Conservation (phyloP, 2,329 filamentous ascomycete genomes). For the Microdochium nivale region DNA sequence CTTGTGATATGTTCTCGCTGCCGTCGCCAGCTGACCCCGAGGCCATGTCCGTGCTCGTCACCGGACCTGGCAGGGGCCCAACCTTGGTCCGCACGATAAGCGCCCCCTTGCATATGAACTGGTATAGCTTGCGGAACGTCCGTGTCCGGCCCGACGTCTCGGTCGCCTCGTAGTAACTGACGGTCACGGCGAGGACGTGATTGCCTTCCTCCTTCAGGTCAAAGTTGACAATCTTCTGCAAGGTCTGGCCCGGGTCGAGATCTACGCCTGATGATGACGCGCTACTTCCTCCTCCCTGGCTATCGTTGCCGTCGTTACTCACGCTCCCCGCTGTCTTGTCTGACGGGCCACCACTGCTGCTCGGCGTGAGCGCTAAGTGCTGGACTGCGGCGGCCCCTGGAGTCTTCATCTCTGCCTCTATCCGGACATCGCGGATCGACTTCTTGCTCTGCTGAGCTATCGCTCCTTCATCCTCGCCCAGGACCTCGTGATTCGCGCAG, state of each 20-base stretch:
- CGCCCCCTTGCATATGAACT: slow-evolving; percentile 87
- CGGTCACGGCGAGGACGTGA: slow-evolving; percentile 86
- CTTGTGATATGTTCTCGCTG: slow-evolving; percentile 21
- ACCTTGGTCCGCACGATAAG: slow-evolving; percentile 88
- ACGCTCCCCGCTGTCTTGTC: slow-evolving; percentile 4
- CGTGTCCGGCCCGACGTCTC: slow-evolving; percentile 62
- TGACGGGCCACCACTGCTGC: slow-evolving; percentile 2
- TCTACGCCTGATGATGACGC: slow-evolving; percentile 27
- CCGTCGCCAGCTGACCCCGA: slow-evolving; percentile 1
- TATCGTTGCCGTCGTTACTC: slow-evolving; percentile 5
- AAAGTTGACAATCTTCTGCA: slow-evolving; percentile 77
- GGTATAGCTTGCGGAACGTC: slow-evolving; percentile 91
- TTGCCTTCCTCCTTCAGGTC: slow-evolving; percentile 91
- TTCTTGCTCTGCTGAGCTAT: slow-evolving; percentile 21
- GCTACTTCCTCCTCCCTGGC: slow-evolving; percentile 8
- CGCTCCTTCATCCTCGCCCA: background rate
- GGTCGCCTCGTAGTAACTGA: slow-evolving; percentile 87
- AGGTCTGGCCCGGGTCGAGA: slow-evolving; percentile 53
- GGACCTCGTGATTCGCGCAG: slow-evolving; percentile 83
- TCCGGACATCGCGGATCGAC: slow-evolving; percentile 64
- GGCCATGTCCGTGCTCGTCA: no score
- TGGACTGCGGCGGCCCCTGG: slow-evolving; percentile 54
- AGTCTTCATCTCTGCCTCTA: slow-evolving; percentile 93
- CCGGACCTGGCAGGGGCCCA: slow-evolving; percentile 41
- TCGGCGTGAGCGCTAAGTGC: slow-evolving; percentile 51